Evolutionary conservation across 306 rosid species (phyloP), one percentile per base, ranked within the genome.

Genomic region (Ochetophila trinervis): DNA sequence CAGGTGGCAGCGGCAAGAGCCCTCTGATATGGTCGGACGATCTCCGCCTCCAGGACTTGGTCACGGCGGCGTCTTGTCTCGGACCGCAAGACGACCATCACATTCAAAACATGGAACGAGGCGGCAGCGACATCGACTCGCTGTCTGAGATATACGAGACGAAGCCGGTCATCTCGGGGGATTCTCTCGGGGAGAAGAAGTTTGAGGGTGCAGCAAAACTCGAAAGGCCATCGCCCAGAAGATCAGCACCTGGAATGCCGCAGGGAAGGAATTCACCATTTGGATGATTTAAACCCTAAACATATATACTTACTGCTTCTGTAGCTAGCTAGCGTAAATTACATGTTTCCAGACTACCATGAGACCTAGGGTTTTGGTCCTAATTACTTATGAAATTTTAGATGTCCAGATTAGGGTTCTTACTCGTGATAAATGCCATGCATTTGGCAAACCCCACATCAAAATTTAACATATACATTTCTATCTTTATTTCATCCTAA

Each of bases 21-120:
- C 93, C 91, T 24, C 76, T 92, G 80, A 80, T 89, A 21, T 93
- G 98, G 98, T 66, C 87, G 10, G 96, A 93, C n/a, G 98, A 93
- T 72, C 84, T 92, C 6, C 68, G 96, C 77, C 86, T 86, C 35
- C 96, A 92, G 63, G 94, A 91, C 71, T 77, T 89, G 72, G 98
- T 95, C 40, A 71, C 94, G 16, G 73, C 92, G 5, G 72, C 91
- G 18, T 86, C 96, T 20, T 89, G 93, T 69, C 85, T 86, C 11
- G 87, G 85, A n/a, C 68, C 80, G 12, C 84, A 79, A 18, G 89
- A 88, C 62, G 88, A 84, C 60, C 86, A 72, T 3, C 91, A 80
- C 15, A 78, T 88, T 54, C 91, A 84, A 27, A 84, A 85, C 10
- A 57, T 86, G 65, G 90, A 86, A 58, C 77, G 95, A 83, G 75